phyloP scores from a whole-genome alignment of 1,284 basidiomycete species.

The Phellinidium pouzarii region DNA sequence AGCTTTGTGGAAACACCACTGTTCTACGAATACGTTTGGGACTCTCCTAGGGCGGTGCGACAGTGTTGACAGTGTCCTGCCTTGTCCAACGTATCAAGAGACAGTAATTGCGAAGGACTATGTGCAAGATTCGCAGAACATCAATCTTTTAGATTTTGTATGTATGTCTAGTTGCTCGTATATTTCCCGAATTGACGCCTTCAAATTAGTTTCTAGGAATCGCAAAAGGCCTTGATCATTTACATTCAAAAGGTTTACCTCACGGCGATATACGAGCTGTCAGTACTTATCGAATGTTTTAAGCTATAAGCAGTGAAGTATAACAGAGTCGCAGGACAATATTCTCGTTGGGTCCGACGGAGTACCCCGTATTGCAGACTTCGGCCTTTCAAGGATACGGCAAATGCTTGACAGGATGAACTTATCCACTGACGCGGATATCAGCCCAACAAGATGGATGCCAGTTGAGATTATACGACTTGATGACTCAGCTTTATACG shows the following conservation, averaged over 20 bases:
- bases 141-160: not conserved
- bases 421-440: not conserved
- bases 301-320: not conserved
- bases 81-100: not conserved
- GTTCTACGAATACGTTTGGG: not conserved
- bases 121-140: not conserved
- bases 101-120: not conserved
- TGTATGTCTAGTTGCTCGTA: not conserved
- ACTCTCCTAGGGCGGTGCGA: not conserved
- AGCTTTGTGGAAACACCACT: not conserved
- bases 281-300: not conserved
- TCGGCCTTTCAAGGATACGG: conserved; percentile 12
- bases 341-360: conserved; percentile 10
- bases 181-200: no score
- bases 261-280: conserved; percentile 17
- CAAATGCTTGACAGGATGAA: not conserved
- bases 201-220: conserved; percentile 6
- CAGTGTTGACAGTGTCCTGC: not conserved
- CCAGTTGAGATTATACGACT: conserved; percentile 8
- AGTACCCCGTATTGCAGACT: conserved; percentile 5
- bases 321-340: conserved; percentile 8
- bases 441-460: not conserved
- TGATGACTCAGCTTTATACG: not conserved
- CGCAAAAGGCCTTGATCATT: conserved; percentile 9
- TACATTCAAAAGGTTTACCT: conserved; percentile 6